These are phyloP conservation scores for Tagetes patula DNA, from an alignment of 129 eudicot genomes.

Conservation along the genomic window DNA sequence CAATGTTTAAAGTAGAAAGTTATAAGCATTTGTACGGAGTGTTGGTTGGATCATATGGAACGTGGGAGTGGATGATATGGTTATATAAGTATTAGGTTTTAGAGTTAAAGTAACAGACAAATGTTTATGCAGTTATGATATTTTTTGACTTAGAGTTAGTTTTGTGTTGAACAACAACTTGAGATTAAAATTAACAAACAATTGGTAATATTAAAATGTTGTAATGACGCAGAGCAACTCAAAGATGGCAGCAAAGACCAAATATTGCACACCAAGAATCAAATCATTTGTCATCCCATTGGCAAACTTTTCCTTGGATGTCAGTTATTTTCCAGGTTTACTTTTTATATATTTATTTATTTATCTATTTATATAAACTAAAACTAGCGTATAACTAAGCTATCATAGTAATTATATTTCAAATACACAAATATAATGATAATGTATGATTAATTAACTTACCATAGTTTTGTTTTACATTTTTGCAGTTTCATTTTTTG, in stretches of 20 bases:
- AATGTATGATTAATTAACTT: not conserved
- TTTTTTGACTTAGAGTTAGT: not conserved
- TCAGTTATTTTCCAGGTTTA: conserved; percentile 78
- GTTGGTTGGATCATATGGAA: no score
- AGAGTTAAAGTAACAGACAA: not conserved
- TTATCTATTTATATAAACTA: not conserved
- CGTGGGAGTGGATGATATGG: not conserved
- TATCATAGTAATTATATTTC: not conserved
- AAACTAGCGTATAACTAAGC: not conserved
- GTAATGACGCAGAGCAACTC: conserved; percentile 58
- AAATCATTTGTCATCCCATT: conserved; percentile 90
- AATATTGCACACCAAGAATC: conserved; percentile 89
- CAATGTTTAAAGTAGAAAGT: no score
- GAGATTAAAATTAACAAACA: not conserved
- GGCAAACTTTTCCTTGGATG: conserved; percentile 76
- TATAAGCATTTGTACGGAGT: no score
- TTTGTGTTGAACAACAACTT: not conserved
- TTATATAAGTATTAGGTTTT: not conserved
- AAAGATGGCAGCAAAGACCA: conserved; percentile 84
- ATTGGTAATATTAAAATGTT: not conserved
- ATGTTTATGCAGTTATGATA: not conserved
- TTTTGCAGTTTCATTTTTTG: conserved; percentile 91
- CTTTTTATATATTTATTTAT: not conserved
- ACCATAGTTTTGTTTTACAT: conserved; percentile 3
- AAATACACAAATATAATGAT: not conserved